Percentiles rank a stretch among this genome's conserved stretches.
These are phyloP conservation scores for Kodamaea kakaduensis DNA, from an alignment of 805 yeast genomes.

Conservation along the genomic window DNA sequence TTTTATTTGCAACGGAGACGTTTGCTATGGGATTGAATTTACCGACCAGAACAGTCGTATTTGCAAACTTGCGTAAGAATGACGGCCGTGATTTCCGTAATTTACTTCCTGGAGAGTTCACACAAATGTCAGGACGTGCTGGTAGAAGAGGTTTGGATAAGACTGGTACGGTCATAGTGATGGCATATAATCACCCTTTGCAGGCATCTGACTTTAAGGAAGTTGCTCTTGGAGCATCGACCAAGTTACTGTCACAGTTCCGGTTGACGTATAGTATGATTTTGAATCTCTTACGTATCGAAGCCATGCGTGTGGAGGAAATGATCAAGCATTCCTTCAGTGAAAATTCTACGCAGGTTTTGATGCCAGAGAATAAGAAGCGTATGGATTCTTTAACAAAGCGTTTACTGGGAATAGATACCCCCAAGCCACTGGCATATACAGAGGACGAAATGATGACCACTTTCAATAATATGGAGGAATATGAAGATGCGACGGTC, in stretches of 20 bases:
- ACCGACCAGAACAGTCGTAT: slow-evolving; percentile 95
- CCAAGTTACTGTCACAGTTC: slow-evolving; percentile 87
- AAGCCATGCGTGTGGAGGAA: slow-evolving; percentile 94
- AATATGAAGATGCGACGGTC: slow-evolving; percentile 43
- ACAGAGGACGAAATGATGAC: slow-evolving; percentile 41
- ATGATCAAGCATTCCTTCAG: slow-evolving; percentile 95
- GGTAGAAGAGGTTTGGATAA: slow-evolving; percentile 95
- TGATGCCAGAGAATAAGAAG: slow-evolving; percentile 81
- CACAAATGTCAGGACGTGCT: slow-evolving; percentile 99
- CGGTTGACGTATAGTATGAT: slow-evolving; percentile 95
- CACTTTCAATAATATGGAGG: slow-evolving; percentile 42
- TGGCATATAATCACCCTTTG: slow-evolving; percentile 72
- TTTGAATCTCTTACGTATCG: slow-evolving; percentile 83
- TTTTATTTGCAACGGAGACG: slow-evolving; percentile 94
- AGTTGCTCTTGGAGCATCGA: slow-evolving; percentile 83
- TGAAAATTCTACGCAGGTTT: slow-evolving; percentile 81
- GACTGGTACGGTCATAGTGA: slow-evolving; percentile 90
- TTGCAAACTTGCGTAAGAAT: slow-evolving; percentile 79
- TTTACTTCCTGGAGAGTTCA: slow-evolving; percentile 91
- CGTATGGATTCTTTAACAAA: slow-evolving; percentile 52
- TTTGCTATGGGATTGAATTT: slow-evolving; percentile 98
- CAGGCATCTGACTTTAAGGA: slow-evolving; percentile 61
- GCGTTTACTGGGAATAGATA: slow-evolving; percentile 37
- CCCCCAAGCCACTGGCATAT: slow-evolving; percentile 34
- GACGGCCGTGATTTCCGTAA: slow-evolving; percentile 83